These are phyloP conservation scores for Liriodendron chinense DNA, from an alignment of 164 flowering plant genomes.

Conservation along the genomic window DNA sequence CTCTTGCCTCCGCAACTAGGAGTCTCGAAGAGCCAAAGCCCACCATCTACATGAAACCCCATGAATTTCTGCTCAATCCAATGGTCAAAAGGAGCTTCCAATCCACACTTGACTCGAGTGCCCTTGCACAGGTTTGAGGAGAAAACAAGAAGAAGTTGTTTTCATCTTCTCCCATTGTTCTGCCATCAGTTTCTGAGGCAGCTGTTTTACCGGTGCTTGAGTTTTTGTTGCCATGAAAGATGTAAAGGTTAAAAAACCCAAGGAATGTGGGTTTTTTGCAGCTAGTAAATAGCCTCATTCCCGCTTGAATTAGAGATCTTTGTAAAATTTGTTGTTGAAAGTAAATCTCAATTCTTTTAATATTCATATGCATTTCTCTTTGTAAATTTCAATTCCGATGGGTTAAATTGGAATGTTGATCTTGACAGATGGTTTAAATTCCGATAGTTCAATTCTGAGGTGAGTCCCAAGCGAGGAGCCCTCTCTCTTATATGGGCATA, in stretches of 20 bases:
- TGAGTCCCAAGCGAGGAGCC: too few relatives aligned
- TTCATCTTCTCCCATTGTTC: not conserved
- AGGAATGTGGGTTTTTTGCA: slow-evolving; percentile 4
- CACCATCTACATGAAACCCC: slow-evolving; percentile 13
- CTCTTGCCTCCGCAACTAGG: slow-evolving; percentile 63
- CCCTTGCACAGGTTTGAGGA: not conserved
- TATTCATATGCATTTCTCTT: not conserved
- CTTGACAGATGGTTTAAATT: too few relatives aligned
- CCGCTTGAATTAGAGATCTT: not conserved
- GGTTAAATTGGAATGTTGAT: too few relatives aligned
- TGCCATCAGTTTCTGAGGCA: not conserved
- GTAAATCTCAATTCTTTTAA: slow-evolving; percentile 18
- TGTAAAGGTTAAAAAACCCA: not conserved
- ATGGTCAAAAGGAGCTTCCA: not conserved
- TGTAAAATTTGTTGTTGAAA: slow-evolving; percentile 12
- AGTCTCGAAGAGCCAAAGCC: slow-evolving; percentile 28
- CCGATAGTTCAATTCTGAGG: too few relatives aligned
- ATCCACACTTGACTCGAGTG: not conserved
- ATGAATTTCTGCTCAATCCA: not conserved
- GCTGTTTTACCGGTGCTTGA: slow-evolving; percentile 4
- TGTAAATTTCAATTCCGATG: not conserved
- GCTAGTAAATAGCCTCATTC: not conserved
- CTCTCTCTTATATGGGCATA: too few relatives aligned
- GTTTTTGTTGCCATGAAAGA: not conserved
- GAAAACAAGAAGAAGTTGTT: not conserved